These are phyloP conservation scores for Puccinellia tenuiflora DNA, from an alignment of 176 grass and related monocot species.

Conservation along the genomic window DNA sequence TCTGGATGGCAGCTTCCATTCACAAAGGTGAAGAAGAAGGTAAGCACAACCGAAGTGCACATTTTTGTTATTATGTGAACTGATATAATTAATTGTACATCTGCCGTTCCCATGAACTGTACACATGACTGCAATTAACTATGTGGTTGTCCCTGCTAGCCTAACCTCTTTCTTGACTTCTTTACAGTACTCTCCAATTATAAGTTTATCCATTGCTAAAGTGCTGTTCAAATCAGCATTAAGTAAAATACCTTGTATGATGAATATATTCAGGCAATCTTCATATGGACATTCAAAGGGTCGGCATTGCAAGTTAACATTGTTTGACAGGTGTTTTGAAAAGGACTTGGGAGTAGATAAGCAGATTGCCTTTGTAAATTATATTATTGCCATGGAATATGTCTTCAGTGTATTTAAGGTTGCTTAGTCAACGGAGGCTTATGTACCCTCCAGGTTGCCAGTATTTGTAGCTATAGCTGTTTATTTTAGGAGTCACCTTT, in stretches of 20 bases:
- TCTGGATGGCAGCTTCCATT: constrained; percentile 85
- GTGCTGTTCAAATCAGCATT: not conserved
- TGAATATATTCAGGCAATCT: not conserved
- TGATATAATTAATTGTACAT: not conserved
- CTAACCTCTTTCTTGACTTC: not conserved
- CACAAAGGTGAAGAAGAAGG: constrained; percentile 88
- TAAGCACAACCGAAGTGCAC: constrained; percentile 20
- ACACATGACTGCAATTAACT: not conserved
- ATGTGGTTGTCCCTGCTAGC: not conserved
- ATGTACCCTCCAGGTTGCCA: constrained; percentile 11
- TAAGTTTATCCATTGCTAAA: not conserved
- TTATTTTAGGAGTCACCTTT: not conserved
- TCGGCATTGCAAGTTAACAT: not conserved
- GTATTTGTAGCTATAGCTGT: not conserved
- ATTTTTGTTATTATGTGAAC: not conserved
- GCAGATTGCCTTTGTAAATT: not conserved
- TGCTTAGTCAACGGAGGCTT: not conserved
- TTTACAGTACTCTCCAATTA: not conserved
- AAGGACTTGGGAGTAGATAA: not conserved
- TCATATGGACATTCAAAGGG: not conserved
- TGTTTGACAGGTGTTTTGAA: not conserved
- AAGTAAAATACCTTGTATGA: constrained; percentile 1
- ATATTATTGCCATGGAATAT: not conserved
- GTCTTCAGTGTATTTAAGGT: not conserved
- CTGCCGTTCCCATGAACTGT: not conserved